Evolutionary conservation across 352 stramenopile species (phyloP), one percentile per base, ranked within the genome.

Genomic region (Phytophthora lateralis): DNA sequence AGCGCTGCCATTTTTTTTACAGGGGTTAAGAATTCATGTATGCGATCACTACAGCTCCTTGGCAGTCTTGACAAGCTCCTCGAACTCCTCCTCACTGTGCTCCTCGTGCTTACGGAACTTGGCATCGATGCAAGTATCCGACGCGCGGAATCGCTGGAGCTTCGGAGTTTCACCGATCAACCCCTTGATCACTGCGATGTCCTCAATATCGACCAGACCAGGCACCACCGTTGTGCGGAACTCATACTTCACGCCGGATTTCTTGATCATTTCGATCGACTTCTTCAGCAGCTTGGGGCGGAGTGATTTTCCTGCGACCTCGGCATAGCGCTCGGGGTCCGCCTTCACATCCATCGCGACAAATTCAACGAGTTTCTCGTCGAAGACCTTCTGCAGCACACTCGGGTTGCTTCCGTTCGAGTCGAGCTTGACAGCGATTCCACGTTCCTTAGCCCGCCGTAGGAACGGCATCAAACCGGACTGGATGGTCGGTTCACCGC

Each of bases 331-430:
- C n/a, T 69, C 59, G 1, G 64, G 64, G 17, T 64, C 35, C 2
- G 58, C 64, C 41, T 73, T 73, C 2, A 73, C 59, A 39, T 73
- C 64, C 64, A 73, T 69, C 0, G 64, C 64, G 52, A 73, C 53
- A 60, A 73, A 73, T 10, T 68, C 59, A 2, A 73, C 47, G 10
- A 73, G 59, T 2, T 73, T 18, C 20, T 73, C 64, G 5, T 73
- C 64, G 9, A 73, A 68, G 12, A 73, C 51, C 34, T 60, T 63
- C 30, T 69, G 54, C 34, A 73, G 53, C 47, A 69, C 52, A n/a
- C 60, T 69, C 46, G 64, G 64, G 47, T 73, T 73, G 42, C 64
- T 73, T 34, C 64, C 64, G 64, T 73, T 73, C 21, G 64, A 73
- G 52, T 73, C 64, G 10, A 73, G 59, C 47, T 73, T 73, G 27